Conservation (phyloP, 2,329 filamentous ascomycete genomes). For the Venturia nashicola region DNA sequence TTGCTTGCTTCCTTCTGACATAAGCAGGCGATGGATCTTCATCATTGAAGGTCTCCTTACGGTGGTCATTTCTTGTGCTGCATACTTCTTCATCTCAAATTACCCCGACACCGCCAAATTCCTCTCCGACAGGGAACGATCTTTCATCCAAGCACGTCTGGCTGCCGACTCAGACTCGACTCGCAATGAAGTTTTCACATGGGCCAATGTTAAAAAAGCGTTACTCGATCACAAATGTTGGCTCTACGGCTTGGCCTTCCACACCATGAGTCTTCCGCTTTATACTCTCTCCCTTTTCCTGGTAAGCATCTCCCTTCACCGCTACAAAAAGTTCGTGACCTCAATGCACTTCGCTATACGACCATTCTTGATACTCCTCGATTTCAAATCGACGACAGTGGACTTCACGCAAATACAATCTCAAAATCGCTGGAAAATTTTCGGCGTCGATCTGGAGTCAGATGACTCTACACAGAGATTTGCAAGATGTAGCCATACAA, state of each 20-base stretch:
- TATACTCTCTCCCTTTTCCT: conserved; percentile 52
- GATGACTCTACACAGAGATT: no score
- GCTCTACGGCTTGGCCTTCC: conserved; percentile 51
- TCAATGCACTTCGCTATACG: no score
- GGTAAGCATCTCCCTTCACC: conserved; percentile 11
- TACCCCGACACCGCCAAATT: conserved; percentile 50
- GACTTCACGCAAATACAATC: no score
- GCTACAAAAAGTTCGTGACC: neutral
- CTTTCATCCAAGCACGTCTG: conserved; percentile 49
- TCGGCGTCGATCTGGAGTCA: no score
- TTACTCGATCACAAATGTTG: conserved; percentile 53
- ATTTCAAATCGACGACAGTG: no score
- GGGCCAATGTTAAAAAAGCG: conserved; percentile 18
- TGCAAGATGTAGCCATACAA: no score
- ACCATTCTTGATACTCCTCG: no score
- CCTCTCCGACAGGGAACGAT: conserved; percentile 38
- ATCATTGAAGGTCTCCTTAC: conserved; percentile 12
- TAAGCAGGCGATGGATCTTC: conserved; percentile 11
- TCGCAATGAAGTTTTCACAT: conserved; percentile 3
- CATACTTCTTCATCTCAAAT: conserved; percentile 21
- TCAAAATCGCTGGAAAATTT: no score
- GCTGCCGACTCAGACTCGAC: conserved; percentile 4
- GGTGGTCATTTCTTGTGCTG: conserved; percentile 4
- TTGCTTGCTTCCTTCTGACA: neutral
- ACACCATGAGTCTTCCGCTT: conserved; percentile 43